These are phyloP conservation scores for Cyclocybe cylindracea DNA, from an alignment of 768 basidiomycete genomes.

Conservation along the genomic window DNA sequence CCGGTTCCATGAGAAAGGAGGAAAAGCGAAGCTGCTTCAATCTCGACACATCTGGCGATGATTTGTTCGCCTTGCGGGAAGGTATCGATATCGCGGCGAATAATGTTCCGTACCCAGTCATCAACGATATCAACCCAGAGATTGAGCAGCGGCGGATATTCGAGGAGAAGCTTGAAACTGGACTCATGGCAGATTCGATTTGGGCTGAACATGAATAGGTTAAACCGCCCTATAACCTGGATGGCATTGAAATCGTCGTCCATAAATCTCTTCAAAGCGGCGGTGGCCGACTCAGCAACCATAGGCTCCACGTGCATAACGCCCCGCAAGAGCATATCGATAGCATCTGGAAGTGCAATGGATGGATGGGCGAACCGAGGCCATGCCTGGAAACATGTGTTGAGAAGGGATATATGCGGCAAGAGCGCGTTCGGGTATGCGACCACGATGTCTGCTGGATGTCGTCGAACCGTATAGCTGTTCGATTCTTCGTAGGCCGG, in stretches of 20 bases:
- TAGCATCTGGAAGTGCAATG: conserved; percentile 55
- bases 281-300: conserved; percentile 66
- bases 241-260: conserved; percentile 55
- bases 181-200: conserved; percentile 61
- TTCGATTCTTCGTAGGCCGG: conserved; percentile 69
- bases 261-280: conserved; percentile 74
- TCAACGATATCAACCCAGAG: conserved; percentile 78
- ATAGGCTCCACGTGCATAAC: conserved; percentile 84
- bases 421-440: conserved; percentile 65
- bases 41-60: conserved; percentile 51
- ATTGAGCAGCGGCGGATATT: conserved; percentile 64
- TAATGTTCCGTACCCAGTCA: conserved; percentile 58
- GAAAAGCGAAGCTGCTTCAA: conserved; percentile 76
- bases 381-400: conserved; percentile 81
- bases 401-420: conserved; percentile 70
- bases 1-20: conserved; percentile 60
- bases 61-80: conserved; percentile 45
- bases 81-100: conserved; percentile 40
- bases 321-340: conserved; percentile 80
- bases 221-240: conserved; percentile 63
- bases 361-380: conserved; percentile 74
- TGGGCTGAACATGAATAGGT: conserved; percentile 75
- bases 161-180: conserved; percentile 61
- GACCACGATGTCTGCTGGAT: conserved; percentile 58
- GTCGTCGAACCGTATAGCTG: conserved; percentile 66